Evolutionary conservation across 352 stramenopile genomes (phyloP), one percentile per base, ranked within the genome.

Genomic region (Plasmopara halstedii): DNA sequence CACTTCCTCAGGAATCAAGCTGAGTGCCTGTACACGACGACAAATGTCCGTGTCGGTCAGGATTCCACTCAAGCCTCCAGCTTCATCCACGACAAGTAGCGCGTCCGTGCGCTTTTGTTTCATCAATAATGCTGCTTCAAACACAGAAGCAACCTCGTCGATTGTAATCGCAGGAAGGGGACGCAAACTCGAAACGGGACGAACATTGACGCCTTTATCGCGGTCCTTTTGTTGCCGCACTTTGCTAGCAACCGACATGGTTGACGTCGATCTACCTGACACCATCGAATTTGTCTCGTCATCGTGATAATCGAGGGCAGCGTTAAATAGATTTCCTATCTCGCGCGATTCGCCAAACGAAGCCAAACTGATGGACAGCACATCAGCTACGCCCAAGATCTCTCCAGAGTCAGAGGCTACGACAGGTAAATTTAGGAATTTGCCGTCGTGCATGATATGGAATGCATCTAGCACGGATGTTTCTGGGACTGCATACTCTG

Each of bases 401-500:
- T 88, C 73, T 4, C 76, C 72, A 6, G 75, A 82, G 6, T 73
- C 53, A 6, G 61, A 59, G 32, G 73, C 75, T 58, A 97, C 93
- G 2, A 99, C 95, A 4, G 96, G 96, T 23, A 99, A 56, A 44
- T 97, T 98, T 18, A 99, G 65, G 58, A 98, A 99, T 35, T 93
- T 95, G 19, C 97, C 94, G 42, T 98, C 95, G 48, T 98, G 94
- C 94, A 99, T 98, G 39, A 97, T 97, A 63, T 99, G 95, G 56
- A 99, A 89, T 0, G 95, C 96, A 50, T 98, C 95, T 9, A 98
- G 56, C 9, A 98, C 85, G 0, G 92, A 97, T 6, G 95, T 97
- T 25, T 97, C 88, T 8, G 90, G 87, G 5, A 70, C 65, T 10
- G 96, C 94, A 3, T 84, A 87, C 54, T 99, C 96, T 4, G 96